A percentile compares a stretch with the other conserved stretches of the same genome.
phyloP scores from a whole-genome alignment of 495 filamentous ascomycete species.

The Penicillium verhagenii region DNA sequence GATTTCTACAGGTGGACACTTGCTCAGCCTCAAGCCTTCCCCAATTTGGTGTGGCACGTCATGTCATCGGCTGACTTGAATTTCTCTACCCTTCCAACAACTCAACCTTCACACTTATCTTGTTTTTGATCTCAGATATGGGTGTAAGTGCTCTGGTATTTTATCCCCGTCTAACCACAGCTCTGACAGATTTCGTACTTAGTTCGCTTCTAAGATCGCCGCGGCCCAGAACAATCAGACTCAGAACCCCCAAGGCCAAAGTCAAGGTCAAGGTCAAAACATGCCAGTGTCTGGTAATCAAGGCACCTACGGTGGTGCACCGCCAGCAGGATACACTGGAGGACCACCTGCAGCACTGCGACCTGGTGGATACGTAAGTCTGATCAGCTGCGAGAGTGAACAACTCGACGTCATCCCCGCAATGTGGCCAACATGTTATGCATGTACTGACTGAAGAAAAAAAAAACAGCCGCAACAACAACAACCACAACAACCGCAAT shows the following conservation, averaged over 20 bases:
- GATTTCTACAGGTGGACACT: not conserved
- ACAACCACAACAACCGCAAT: constrained; percentile 25
- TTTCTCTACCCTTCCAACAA: not conserved
- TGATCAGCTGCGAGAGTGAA: constrained; percentile 12
- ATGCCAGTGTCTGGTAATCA: constrained; percentile 17
- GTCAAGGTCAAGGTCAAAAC: constrained; percentile 10
- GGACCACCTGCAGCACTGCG: constrained; percentile 41
- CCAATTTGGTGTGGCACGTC: constrained; percentile 12
- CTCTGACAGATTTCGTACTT: constrained; percentile 1
- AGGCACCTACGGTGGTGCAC: constrained; percentile 37
- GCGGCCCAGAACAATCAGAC: constrained; percentile 32
- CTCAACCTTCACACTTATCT: constrained; percentile 7
- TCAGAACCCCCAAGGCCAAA: not conserved
- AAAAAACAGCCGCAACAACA: constrained; percentile 12
- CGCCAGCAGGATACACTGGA: constrained; percentile 44
- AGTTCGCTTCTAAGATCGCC: constrained; percentile 50
- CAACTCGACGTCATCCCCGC: constrained; percentile 25
- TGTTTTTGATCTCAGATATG: constrained; percentile 23
- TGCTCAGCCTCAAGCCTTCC: constrained; percentile 8
- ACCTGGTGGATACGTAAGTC: constrained; percentile 43
- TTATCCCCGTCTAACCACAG: not conserved
- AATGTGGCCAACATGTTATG: too few species aligned
- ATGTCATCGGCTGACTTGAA: constrained; percentile 14
- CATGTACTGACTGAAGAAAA: constrained; percentile 4
- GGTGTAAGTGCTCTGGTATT: constrained; percentile 30